Conservation (phyloP, 805 yeast species). For the Barnettozyma californica region DNA sequence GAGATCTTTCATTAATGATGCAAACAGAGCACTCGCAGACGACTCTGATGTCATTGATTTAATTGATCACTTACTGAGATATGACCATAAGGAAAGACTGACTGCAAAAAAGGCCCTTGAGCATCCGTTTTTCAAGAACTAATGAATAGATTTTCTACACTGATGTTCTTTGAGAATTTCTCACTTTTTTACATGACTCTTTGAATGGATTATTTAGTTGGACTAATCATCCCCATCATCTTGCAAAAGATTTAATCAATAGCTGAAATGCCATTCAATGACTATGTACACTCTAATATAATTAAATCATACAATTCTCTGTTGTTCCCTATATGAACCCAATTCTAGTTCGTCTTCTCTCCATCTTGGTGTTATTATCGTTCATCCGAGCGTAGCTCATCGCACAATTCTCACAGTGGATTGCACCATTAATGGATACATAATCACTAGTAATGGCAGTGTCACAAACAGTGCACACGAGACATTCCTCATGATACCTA, state of each 20-base stretch:
- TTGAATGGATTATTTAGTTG: background rate
- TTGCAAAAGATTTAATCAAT: background rate
- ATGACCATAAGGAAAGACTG: slow-evolving; percentile 83
- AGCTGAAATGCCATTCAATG: background rate
- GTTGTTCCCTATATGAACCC: slow-evolving; percentile 14
- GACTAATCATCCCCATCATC: background rate
- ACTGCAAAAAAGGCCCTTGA: slow-evolving; percentile 87
- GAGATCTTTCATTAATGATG: slow-evolving; percentile 66
- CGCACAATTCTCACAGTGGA: slow-evolving; percentile 44
- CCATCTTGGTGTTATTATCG: slow-evolving; percentile 10
- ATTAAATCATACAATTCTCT: background rate
- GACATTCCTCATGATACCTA: slow-evolving; percentile 72
- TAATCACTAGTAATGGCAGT: slow-evolving; percentile 48
- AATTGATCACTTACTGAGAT: slow-evolving; percentile 71
- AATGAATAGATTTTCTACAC: background rate
- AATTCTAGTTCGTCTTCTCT: slow-evolving; percentile 25
- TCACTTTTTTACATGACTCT: background rate
- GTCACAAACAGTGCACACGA: slow-evolving; percentile 61
- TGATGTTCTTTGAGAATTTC: too few species aligned
- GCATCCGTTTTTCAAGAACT: slow-evolving; percentile 43
- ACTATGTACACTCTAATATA: too few species aligned
- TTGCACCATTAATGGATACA: slow-evolving; percentile 40
- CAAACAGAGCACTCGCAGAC: slow-evolving; percentile 62
- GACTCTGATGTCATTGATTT: slow-evolving; percentile 74
- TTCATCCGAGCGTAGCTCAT: slow-evolving; percentile 6